Evolutionary conservation across 495 filamentous ascomycete species (phyloP).

Genomic region (Hypoxylon trugodes): DNA sequence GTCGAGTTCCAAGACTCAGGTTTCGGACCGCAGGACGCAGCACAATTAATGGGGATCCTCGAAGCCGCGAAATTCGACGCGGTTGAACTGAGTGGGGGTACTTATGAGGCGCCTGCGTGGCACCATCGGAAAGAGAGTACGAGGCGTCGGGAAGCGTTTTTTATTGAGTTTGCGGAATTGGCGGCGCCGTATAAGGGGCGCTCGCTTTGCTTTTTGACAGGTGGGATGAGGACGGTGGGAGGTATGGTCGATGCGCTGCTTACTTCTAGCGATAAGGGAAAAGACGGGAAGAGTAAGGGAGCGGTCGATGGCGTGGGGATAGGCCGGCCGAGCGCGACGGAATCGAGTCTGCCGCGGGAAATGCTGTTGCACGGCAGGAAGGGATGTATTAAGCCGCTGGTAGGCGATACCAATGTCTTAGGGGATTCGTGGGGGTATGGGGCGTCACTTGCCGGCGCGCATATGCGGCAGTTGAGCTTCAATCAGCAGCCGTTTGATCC

Average conservation of each 20-base stretch:
- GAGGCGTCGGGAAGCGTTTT: slow-evolving; percentile 68
- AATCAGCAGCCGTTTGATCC: slow-evolving; percentile 62
- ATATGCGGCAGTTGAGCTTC: slow-evolving; percentile 60
- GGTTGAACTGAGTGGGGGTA: slow-evolving; percentile 71
- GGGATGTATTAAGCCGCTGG: slow-evolving; percentile 52
- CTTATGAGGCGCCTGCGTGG: slow-evolving; percentile 65
- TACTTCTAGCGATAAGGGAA: too few species aligned
- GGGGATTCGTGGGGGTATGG: slow-evolving; percentile 21
- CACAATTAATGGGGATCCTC: slow-evolving; percentile 61
- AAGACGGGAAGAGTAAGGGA: too few species aligned
- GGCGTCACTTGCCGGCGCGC: slow-evolving; percentile 32
- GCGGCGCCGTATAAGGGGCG: slow-evolving; percentile 63
- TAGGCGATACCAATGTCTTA: slow-evolving; percentile 26
- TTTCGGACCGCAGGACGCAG: slow-evolving; percentile 63
- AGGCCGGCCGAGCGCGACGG: slow-evolving; percentile 61
- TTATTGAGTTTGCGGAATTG: slow-evolving; percentile 69
- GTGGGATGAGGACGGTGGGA: slow-evolving; percentile 66
- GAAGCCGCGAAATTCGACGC: slow-evolving; percentile 68
- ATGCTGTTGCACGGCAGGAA: slow-evolving; percentile 57
- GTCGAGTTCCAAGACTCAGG: slow-evolving; percentile 71
- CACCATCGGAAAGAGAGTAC: slow-evolving; percentile 62
- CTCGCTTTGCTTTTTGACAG: slow-evolving; percentile 68
- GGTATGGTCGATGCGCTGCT: slow-evolving; percentile 70
- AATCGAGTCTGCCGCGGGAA: slow-evolving; percentile 58
- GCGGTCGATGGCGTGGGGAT: slow-evolving; percentile 65